These are phyloP conservation scores for Corylus americana DNA, from an alignment of 306 rosid genomes.

Conservation along the genomic window DNA sequence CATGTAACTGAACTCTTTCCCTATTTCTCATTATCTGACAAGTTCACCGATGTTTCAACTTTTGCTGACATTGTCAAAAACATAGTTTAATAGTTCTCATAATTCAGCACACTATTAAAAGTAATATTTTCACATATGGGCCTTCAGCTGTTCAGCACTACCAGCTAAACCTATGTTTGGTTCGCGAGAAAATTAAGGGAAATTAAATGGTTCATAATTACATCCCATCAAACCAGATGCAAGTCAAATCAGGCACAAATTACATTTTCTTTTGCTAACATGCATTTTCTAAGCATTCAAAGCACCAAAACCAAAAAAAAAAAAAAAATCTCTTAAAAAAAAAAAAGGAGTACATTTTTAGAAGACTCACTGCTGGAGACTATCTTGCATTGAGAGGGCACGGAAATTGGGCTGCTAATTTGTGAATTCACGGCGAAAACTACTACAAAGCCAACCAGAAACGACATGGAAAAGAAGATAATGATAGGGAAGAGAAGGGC, in stretches of 20 bases:
- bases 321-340: neutral
- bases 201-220: neutral
- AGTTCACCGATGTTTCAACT: neutral
- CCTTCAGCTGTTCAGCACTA: neutral
- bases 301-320: neutral
- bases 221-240: neutral
- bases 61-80: too few species aligned
- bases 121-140: neutral
- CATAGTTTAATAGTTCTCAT: too few species aligned
- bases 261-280: too few species aligned
- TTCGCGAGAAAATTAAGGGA: neutral
- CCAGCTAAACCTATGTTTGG: neutral
- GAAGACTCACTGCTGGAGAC: conserved; percentile 70
- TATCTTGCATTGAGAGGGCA: conserved; percentile 83
- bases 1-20: neutral
- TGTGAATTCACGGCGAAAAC: conserved; percentile 54
- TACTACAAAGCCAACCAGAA: conserved; percentile 43
- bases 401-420: conserved; percentile 53
- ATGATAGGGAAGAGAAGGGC: conserved; percentile 47
- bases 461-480: conserved; percentile 44
- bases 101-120: too few species aligned
- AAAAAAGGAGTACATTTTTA: neutral
- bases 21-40: neutral
- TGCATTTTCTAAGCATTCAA: neutral
- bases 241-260: neutral